Evolutionary conservation across 1,139 yeast species (phyloP), one percentile per base, ranked within the genome.

Genomic region (Suhomyces choctaworum): DNA sequence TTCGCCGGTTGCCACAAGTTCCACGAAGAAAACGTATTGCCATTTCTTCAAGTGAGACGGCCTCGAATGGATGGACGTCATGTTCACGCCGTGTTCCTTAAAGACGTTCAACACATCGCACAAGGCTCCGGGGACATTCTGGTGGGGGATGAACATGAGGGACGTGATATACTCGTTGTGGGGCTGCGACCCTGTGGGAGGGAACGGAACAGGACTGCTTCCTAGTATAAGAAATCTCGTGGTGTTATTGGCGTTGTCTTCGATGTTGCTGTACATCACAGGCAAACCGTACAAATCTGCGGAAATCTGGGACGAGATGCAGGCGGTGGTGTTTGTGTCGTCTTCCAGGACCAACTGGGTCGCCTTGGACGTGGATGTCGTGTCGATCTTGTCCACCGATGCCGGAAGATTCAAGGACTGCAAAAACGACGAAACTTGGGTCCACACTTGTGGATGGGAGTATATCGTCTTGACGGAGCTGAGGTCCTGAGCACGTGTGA

Each of bases 381-480:
- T 72, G 58, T 89, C 96, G 8, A 83, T 64, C 41, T 59, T 70
- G 31, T 70, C 68, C n/a, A 75, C 59, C 22, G 47, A 53, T 4
- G 54, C 60, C 1, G 57, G 51, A 32, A 68, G 48, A 3, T 57
- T 45, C 32, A 66, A 48, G 4, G 55, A 44, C n/a, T 56, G 52
- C 33, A 84, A 54, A 55, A 80, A 82, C 9, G 66, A 57, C 2
- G 75, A 68, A 29, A 87, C 82, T 56, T 92, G 98, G 4, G 97
- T 95, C 98, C 98, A 92, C 0, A 89, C 98, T 56, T 92, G 98
- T 4, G 98, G 97, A 58, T 92, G 98, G 3, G 96, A 84, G 62
- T 86, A 86, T 16, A 92, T 73, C 25, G 72, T 76, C 11, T 62
- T 61, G 35, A 82, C 71, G 12, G 73, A 57, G 1, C 63, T 51